These are phyloP conservation scores for Durusdinium trenchii DNA, from an alignment of 73 alveolate species.

Conservation along the genomic window DNA sequence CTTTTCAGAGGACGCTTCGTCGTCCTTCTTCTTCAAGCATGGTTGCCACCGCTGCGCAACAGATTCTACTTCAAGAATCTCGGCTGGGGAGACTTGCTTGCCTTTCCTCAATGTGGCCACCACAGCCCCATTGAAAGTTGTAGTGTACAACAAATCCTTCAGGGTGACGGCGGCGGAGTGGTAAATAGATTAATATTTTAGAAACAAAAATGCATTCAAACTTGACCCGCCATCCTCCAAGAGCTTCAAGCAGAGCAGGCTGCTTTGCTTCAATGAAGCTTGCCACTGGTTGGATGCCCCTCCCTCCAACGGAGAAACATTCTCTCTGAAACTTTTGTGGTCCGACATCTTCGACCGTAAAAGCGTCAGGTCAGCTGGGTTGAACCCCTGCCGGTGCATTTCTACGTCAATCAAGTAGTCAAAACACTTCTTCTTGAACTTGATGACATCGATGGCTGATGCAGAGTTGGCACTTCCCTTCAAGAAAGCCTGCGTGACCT, in stretches of 20 bases:
- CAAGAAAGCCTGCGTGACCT: not conserved
- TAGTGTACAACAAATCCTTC: conserved; percentile 4
- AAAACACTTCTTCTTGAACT: not conserved
- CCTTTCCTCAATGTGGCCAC: conserved; percentile 36
- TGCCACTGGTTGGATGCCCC: conserved; percentile 13
- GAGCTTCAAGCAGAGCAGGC: not conserved
- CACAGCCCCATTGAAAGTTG: conserved; percentile 28
- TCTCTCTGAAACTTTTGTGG: not conserved
- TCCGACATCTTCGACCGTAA: not conserved
- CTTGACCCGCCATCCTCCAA: not conserved
- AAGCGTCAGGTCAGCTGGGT: conserved; percentile 32
- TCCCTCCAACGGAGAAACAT: not conserved
- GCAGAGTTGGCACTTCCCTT: conserved; percentile 17
- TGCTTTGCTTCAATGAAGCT: not conserved
- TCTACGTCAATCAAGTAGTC: not conserved
- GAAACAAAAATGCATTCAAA: too few relatives aligned
- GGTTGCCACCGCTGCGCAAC: conserved; percentile 18
- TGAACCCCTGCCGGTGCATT: conserved; percentile 19
- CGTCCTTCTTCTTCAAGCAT: not conserved
- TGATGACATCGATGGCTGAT: not conserved
- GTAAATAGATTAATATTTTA: too few relatives aligned
- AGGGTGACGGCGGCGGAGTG: too few relatives aligned
- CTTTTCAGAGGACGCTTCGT: conserved; percentile 2
- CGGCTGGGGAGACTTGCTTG: conserved; percentile 21
- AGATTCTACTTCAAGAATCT: conserved; percentile 27